These are phyloP conservation scores for Zasmidium angulare DNA, from an alignment of 2,329 filamentous ascomycete species.

Conservation along the genomic window DNA sequence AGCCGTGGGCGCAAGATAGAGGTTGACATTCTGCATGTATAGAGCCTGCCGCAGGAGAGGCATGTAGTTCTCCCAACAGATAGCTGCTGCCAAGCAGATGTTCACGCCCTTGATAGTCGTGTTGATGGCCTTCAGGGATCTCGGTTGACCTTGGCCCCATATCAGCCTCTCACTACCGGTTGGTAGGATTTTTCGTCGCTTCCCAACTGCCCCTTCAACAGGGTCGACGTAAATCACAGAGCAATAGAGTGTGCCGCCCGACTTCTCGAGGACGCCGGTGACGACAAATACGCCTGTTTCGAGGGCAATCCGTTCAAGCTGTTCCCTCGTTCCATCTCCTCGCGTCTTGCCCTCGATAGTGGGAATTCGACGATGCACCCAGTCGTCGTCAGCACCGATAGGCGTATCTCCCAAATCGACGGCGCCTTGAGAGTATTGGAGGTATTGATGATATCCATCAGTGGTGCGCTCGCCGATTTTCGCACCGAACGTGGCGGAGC, in stretches of 20 bases:
- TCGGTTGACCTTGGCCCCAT: constrained; percentile 82
- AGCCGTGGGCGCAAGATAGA: constrained; percentile 88
- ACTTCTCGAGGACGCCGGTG: constrained; percentile 73
- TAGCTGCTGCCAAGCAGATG: constrained; percentile 78
- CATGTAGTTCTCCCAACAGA: constrained; percentile 98
- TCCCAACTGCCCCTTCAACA: constrained; percentile 68
- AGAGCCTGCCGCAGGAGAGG: constrained; percentile 80
- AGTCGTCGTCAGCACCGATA: constrained; percentile 66
- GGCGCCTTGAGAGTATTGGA: constrained; percentile 73
- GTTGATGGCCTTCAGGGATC: constrained; percentile 74
- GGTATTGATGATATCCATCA: constrained; percentile 77
- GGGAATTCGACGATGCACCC: constrained; percentile 64
- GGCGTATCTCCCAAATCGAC: constrained; percentile 82
- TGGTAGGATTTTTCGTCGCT: constrained; percentile 90
- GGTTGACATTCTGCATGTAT: constrained; percentile 86
- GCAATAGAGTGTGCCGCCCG: constrained; percentile 82
- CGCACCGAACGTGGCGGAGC: constrained; percentile 74
- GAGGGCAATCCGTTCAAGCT: constrained; percentile 70
- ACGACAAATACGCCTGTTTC: constrained; percentile 81
- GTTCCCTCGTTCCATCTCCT: constrained; percentile 76
- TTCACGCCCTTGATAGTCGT: constrained; percentile 75
- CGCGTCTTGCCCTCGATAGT: constrained; percentile 48
- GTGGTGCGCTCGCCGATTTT: constrained; percentile 67
- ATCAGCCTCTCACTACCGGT: constrained; percentile 80
- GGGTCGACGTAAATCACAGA: constrained; percentile 80